Evolutionary conservation across 1,284 basidiomycete genomes (phyloP).

Genomic region (Laetiporus sulphureus): DNA sequence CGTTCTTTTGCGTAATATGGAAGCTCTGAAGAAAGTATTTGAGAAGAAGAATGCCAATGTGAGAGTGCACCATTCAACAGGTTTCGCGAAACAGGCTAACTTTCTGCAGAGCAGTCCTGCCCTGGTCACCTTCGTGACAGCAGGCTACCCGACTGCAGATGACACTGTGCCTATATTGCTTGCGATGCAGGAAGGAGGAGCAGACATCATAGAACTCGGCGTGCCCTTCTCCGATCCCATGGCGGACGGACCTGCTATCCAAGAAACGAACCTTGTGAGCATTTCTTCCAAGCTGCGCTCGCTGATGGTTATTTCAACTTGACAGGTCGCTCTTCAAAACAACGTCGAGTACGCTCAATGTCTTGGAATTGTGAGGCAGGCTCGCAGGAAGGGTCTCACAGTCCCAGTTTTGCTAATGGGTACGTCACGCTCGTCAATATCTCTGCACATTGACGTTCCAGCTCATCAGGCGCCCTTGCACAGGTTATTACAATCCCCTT

Average conservation of each 20-base stretch:
- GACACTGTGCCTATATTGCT: slow-evolving; percentile 87
- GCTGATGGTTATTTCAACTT: slow-evolving; percentile 5
- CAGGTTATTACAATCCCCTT: slow-evolving; percentile 96
- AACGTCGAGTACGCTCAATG: slow-evolving; percentile 73
- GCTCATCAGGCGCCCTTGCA: neutral
- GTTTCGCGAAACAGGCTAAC: slow-evolving; percentile 1
- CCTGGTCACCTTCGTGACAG: slow-evolving; percentile 87
- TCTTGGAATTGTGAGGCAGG: slow-evolving; percentile 73
- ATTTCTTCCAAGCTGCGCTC: slow-evolving; percentile 4
- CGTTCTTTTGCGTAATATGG: slow-evolving; percentile 42
- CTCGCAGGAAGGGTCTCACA: slow-evolving; percentile 76
- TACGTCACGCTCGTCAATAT: slow-evolving; percentile 27
- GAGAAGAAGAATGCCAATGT: slow-evolving; percentile 66
- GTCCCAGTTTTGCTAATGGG: slow-evolving; percentile 93
- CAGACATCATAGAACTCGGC: slow-evolving; percentile 95
- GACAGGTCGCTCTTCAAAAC: slow-evolving; percentile 77
- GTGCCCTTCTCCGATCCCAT: slow-evolving; percentile 97
- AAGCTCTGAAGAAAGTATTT: slow-evolving; percentile 72
- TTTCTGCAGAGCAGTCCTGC: slow-evolving; percentile 56
- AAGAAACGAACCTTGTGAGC: slow-evolving; percentile 84
- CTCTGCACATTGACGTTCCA: neutral
- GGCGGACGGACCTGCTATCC: slow-evolving; percentile 90
- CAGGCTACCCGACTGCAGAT: slow-evolving; percentile 75
- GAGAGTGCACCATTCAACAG: slow-evolving; percentile 5
- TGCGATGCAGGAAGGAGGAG: slow-evolving; percentile 88